These are phyloP conservation scores for Eragrostis tef DNA, from an alignment of 202 grass and related monocot genomes.

Conservation along the genomic window DNA sequence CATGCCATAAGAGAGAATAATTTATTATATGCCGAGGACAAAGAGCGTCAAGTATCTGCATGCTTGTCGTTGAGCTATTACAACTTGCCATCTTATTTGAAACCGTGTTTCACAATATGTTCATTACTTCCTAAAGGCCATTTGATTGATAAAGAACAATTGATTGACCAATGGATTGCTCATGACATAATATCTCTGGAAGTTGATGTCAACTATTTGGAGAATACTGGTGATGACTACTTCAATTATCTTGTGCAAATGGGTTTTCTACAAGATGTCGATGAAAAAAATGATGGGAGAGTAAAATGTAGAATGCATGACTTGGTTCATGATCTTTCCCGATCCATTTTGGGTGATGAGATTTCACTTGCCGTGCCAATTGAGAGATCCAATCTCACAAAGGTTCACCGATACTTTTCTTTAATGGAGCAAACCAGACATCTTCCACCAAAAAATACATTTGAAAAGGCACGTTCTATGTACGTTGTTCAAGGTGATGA, in stretches of 20 bases:
- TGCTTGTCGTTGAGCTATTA: slow-evolving; percentile 41
- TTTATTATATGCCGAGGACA: neutral
- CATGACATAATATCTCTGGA: neutral
- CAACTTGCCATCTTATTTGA: neutral
- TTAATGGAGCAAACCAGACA: neutral
- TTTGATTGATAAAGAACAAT: neutral
- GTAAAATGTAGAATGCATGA: slow-evolving; percentile 30
- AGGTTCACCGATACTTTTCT: neutral
- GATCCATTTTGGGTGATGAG: slow-evolving; percentile 5
- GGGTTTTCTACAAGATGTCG: slow-evolving; percentile 24
- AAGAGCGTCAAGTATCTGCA: neutral
- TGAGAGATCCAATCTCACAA: neutral
- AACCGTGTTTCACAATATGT: slow-evolving; percentile 34
- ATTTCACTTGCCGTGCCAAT: neutral
- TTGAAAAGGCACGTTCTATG: slow-evolving; percentile 23
- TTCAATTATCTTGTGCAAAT: slow-evolving; percentile 36
- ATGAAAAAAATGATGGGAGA: rapidly evolving
- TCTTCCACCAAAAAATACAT: neutral
- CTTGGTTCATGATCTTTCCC: slow-evolving; percentile 41
- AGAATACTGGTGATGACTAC: neutral
- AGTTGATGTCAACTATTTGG: neutral
- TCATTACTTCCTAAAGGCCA: slow-evolving; percentile 25
- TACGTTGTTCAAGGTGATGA: neutral
- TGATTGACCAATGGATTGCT: slow-evolving; percentile 38
- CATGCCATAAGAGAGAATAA: neutral